Evolutionary conservation across 306 rosid species (phyloP).

Genomic region (Cucumis cinereus): DNA sequence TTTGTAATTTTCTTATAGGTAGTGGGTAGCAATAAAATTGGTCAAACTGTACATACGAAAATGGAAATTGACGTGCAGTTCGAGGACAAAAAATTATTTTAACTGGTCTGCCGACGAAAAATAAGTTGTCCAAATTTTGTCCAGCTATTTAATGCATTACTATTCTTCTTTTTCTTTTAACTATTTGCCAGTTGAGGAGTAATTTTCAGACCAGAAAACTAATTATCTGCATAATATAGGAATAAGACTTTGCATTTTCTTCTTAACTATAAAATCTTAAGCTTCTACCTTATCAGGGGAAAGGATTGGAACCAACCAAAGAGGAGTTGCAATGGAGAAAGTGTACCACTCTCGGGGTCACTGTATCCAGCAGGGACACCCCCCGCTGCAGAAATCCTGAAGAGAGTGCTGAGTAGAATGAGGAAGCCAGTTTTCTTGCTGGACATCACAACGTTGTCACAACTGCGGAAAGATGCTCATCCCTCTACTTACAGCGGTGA

Average conservation of each 20-base stretch:
- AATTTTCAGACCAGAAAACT: neutral
- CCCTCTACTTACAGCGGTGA: conserved; percentile 13
- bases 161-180: neutral
- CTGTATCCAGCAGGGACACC: conserved; percentile 10
- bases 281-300: conserved; percentile 1
- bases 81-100: neutral
- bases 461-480: conserved; percentile 13
- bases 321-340: conserved; percentile 4
- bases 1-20: neutral
- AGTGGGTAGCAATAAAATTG: neutral
- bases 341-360: neutral
- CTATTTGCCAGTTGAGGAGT: neutral
- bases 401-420: conserved; percentile 6
- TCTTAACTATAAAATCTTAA: neutral
- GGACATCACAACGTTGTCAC: conserved; percentile 11
- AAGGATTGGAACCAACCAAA: conserved; percentile 10
- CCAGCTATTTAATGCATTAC: neutral
- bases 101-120: neutral
- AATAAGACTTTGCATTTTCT: neutral
- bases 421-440: conserved; percentile 10
- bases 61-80: neutral
- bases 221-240: neutral
- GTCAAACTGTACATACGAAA: neutral
- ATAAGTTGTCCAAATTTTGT: neutral
- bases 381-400: neutral